Percentiles rank a stretch among this genome's conserved stretches.
Conservation (phyloP, 495 filamentous ascomycete genomes). For the Haplographium delicatum region DNA sequence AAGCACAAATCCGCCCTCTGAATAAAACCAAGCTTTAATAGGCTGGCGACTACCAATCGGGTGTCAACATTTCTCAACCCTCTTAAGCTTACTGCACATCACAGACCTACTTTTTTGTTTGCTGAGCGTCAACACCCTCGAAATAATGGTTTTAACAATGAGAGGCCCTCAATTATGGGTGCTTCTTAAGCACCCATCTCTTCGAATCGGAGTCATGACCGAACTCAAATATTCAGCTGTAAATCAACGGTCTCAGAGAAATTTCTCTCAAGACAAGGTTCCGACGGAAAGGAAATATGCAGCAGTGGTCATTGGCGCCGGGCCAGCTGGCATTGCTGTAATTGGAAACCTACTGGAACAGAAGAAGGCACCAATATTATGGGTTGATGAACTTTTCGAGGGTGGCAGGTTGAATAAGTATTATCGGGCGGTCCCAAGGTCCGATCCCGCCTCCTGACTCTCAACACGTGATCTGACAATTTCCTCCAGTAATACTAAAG, state of each 20-base stretch:
- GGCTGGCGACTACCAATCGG: not conserved
- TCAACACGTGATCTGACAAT: slow-evolving; percentile 14
- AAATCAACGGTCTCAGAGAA: not conserved
- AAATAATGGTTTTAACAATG: slow-evolving; percentile 8
- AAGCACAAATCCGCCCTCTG: no score
- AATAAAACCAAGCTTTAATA: no score
- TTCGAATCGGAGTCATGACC: slow-evolving; percentile 3
- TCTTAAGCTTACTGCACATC: not conserved
- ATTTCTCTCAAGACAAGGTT: not conserved
- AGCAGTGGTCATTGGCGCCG: slow-evolving; percentile 52
- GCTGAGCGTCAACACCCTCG: not conserved
- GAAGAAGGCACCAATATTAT: slow-evolving; percentile 42
- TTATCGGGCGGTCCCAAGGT: slow-evolving; percentile 55
- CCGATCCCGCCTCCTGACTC: slow-evolving; percentile 10
- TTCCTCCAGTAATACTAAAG: slow-evolving; percentile 41
- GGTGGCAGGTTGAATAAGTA: slow-evolving; percentile 46
- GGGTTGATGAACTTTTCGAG: slow-evolving; percentile 50
- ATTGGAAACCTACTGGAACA: slow-evolving; percentile 52
- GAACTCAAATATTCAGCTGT: not conserved
- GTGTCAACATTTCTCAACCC: not conserved
- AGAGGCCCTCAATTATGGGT: not conserved
- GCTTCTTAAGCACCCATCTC: not conserved
- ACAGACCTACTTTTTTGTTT: not conserved
- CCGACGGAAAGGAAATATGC: slow-evolving; percentile 13
- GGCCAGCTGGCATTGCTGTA: slow-evolving; percentile 51